A percentile compares a stretch with the other conserved stretches of the same genome.
These are phyloP conservation scores for Fraxinus quadrangulata DNA, from an alignment of 257 asterid species.

Conservation along the genomic window DNA sequence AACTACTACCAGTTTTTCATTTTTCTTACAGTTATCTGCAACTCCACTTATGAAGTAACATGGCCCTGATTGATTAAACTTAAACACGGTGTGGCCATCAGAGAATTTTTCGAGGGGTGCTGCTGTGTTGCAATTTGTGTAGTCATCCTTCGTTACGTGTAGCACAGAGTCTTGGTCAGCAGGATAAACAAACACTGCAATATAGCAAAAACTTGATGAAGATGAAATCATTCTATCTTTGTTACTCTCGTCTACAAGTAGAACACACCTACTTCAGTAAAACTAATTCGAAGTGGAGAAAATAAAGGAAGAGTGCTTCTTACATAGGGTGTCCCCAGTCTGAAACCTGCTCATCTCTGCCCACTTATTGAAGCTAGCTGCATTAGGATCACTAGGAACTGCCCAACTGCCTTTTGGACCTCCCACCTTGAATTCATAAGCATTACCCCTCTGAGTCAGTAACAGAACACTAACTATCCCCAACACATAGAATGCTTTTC, in stretches of 20 bases:
- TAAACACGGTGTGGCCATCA: conserved; percentile 56
- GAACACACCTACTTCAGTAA: neutral
- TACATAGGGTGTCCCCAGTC: conserved; percentile 52
- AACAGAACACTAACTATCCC: conserved; percentile 38
- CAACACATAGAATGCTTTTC: conserved; percentile 22
- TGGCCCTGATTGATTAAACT: conserved; percentile 58
- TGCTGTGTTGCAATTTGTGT: conserved; percentile 51
- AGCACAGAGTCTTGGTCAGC: conserved; percentile 67
- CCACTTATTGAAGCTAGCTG: conserved; percentile 51
- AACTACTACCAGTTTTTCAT: conserved; percentile 55
- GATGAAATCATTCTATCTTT: neutral
- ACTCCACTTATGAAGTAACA: conserved; percentile 79
- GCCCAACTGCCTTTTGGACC: conserved; percentile 65
- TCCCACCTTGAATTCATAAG: conserved; percentile 64
- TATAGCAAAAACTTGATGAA: neutral
- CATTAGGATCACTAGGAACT: conserved; percentile 54
- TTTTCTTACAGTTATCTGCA: conserved; percentile 63
- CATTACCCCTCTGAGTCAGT: conserved; percentile 41
- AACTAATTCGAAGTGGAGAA: neutral
- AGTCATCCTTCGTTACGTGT: conserved; percentile 58
- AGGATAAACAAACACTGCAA: conserved; percentile 63
- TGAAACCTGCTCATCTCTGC: conserved; percentile 56
- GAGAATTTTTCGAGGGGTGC: conserved; percentile 48
- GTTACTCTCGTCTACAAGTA: neutral
- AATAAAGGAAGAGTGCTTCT: conserved; percentile 11